These are phyloP conservation scores for Dichomitus squalens DNA, from an alignment of 1,284 basidiomycete genomes.

Conservation along the genomic window DNA sequence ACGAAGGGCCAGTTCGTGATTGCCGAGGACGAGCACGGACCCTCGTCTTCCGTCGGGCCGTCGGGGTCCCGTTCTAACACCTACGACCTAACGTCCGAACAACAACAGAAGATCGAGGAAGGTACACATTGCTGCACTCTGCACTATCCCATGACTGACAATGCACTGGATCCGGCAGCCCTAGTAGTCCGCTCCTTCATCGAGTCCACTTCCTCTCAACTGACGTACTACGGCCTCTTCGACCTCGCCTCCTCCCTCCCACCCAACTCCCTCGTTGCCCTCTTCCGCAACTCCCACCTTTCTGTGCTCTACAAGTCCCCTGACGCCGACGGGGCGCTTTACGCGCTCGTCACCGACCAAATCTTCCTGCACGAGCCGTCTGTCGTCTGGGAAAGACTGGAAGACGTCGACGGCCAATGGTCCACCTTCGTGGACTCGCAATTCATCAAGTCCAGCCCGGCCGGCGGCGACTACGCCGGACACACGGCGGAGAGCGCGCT, in stretches of 20 bases:
- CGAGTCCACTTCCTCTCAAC: constrained; percentile 73
- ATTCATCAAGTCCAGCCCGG: constrained; percentile 64
- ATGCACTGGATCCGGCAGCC: constrained; percentile 45
- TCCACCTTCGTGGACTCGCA: constrained; percentile 77
- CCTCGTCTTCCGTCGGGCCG: not conserved
- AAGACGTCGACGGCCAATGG: constrained; percentile 81
- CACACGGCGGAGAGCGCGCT: constrained; percentile 66
- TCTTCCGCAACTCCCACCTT: constrained; percentile 90
- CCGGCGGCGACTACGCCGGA: constrained; percentile 80
- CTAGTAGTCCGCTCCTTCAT: constrained; percentile 72
- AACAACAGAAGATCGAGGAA: constrained; percentile 63
- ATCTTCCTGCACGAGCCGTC: constrained; percentile 76
- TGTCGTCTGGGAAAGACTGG: constrained; percentile 87
- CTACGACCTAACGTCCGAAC: constrained; percentile 45
- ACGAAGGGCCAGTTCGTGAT: constrained; percentile 62
- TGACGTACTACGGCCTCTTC: constrained; percentile 85
- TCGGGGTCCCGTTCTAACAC: constrained; percentile 1
- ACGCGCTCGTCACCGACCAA: constrained; percentile 82
- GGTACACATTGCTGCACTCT: constrained; percentile 49
- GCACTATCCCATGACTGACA: too few species aligned
- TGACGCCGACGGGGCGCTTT: constrained; percentile 54
- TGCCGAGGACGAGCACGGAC: constrained; percentile 32
- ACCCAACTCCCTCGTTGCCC: constrained; percentile 65
- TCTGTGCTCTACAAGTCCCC: constrained; percentile 78
- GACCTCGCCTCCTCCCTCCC: constrained; percentile 59